Base-by-base conservation (phyloP, 2,329 filamentous ascomycete species). In the Fusarium acutatum region DNA sequence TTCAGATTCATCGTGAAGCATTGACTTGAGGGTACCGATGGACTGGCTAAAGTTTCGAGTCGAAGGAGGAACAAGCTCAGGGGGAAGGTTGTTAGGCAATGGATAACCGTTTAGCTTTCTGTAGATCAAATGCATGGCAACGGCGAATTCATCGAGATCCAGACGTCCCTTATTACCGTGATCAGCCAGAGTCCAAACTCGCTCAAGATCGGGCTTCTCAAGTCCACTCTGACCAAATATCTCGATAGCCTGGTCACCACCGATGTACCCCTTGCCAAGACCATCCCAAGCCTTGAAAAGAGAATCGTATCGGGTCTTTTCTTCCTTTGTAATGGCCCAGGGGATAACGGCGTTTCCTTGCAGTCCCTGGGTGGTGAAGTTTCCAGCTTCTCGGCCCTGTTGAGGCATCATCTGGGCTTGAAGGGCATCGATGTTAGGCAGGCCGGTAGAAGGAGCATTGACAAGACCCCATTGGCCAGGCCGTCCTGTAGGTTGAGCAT, bases 71-170 rank as follows among this genome's bases (percentile, higher is more conserved):
- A 98, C 92, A 68, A 99, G 89, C 85, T 99, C 96, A 1, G 96
- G 91, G 14, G 96, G 96, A 17, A 99, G 88, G 49, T 92, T 92
- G 78, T 91, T 93, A 22, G 96, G 96, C 37, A 98, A 88, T 4
- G 96, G 95, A 79, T 98, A 98, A 40, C 96, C 96, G 78, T 99
- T 98, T 60, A 99, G 88, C 81, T 97, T 97, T 77, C 96, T 90
- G 84, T 99, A 99, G 78, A 99, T 99, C 83, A 99, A 86, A 88
- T 99, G 96, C 96, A 99, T 99, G 15, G 95, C 95, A 59, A 99
- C 96, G 14, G 96, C 95, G 80, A 99, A 99, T 80, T 99, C 96
- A 80, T 99, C 96, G 79, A 98, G 90, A 78, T 99, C 95, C 35
- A 99, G 88, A 63, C 95, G 93, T 24, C 96, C 96, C 81, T 96